Evolutionary conservation across 1,284 basidiomycete species (phyloP).

Genomic region (Ustilago sp.): DNA sequence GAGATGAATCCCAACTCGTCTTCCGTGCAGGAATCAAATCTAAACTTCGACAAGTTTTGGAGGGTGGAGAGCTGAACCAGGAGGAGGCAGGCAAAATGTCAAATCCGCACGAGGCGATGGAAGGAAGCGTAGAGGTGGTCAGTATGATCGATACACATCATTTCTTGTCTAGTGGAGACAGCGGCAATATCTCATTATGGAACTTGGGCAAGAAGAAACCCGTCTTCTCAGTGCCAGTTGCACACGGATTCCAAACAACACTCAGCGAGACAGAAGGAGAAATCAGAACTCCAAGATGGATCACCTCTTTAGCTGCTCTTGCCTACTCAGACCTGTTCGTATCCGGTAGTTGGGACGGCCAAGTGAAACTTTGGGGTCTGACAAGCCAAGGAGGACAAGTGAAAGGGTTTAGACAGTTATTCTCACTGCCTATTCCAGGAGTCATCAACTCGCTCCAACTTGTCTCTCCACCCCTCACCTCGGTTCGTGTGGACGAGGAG

Average conservation of each 20-base stretch:
- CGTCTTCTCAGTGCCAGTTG: slow-evolving; percentile 82
- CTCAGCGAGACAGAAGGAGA: slow-evolving; percentile 79
- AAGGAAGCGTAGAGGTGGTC: slow-evolving; percentile 91
- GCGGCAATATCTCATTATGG: slow-evolving; percentile 88
- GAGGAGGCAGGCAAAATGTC: slow-evolving; percentile 42
- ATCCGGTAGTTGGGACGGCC: slow-evolving; percentile 92
- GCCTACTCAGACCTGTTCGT: slow-evolving; percentile 91
- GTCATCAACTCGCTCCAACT: slow-evolving; percentile 92
- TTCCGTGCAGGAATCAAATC: slow-evolving; percentile 90
- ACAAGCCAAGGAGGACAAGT: slow-evolving; percentile 74
- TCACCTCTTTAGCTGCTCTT: slow-evolving; percentile 83
- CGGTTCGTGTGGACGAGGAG: neutral
- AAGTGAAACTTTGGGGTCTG: slow-evolving; percentile 87
- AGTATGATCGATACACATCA: slow-evolving; percentile 93
- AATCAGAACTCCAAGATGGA: slow-evolving; percentile 85
- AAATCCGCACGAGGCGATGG: slow-evolving; percentile 72
- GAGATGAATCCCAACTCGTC: slow-evolving; percentile 94
- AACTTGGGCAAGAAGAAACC: slow-evolving; percentile 95
- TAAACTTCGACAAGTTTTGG: slow-evolving; percentile 77
- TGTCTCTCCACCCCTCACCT: slow-evolving; percentile 73
- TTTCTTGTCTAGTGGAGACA: slow-evolving; percentile 94
- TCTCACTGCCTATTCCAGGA: slow-evolving; percentile 77
- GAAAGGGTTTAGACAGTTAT: slow-evolving; percentile 79
- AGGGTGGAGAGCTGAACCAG: slow-evolving; percentile 77
- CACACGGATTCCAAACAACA: slow-evolving; percentile 81